Evolutionary conservation across 441 rosid species (phyloP).

Genomic region (Dalechampia spathulata): DNA sequence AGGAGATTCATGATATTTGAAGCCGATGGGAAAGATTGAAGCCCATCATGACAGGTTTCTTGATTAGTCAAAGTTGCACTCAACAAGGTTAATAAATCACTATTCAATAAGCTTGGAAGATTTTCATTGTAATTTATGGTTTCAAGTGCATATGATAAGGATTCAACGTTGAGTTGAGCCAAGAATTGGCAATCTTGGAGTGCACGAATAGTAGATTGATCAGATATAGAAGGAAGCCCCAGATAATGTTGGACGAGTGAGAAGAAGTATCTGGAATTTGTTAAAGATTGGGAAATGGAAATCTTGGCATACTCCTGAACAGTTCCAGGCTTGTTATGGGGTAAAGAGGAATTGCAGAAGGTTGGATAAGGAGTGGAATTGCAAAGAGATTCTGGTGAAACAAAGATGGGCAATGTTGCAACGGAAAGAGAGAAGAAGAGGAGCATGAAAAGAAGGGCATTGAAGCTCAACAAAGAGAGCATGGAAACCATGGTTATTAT

Average conservation of each 20-base stretch:
- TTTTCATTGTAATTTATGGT: constrained; percentile 9
- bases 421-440: not conserved
- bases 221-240: constrained; percentile 14
- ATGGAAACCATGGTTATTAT: no score
- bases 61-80: constrained; percentile 56
- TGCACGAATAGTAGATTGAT: constrained; percentile 16
- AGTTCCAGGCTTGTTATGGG: constrained; percentile 17
- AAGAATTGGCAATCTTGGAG: constrained; percentile 46
- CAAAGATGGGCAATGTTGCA: not conserved
- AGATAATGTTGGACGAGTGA: constrained; percentile 10
- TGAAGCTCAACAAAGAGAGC: no score
- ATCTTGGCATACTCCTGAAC: constrained; percentile 23
- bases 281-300: constrained; percentile 23
- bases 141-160: constrained; percentile 20
- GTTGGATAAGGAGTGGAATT: constrained; percentile 26
- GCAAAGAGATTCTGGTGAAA: constrained; percentile 29
- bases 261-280: constrained; percentile 21
- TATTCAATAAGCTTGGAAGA: constrained; percentile 17
- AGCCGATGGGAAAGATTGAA: constrained; percentile 13
- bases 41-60: constrained; percentile 49
- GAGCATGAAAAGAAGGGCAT: no score
- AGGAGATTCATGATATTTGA: constrained; percentile 14
- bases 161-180: constrained; percentile 32
- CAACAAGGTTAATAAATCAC: constrained; percentile 34
- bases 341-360: constrained; percentile 30